A percentile compares a stretch with the other conserved stretches of the same genome.
Conservation (phyloP, 176 grass and related monocot genomes). For the Oryza meridionalis region DNA sequence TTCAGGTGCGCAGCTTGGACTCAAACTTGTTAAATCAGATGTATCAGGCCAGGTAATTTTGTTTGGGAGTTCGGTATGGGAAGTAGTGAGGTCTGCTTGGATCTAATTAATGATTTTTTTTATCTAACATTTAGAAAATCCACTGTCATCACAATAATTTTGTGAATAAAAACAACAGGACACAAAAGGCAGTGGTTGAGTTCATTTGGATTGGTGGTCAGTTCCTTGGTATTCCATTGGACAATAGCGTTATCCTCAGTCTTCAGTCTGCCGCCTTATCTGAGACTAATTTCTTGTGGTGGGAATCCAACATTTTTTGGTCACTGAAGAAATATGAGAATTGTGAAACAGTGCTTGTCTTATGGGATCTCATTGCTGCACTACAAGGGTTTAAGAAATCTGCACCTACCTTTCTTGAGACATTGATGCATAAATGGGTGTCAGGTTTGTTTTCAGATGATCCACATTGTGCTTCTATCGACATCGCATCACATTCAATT, state of each 20-base stretch:
- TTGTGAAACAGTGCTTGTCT: conserved; percentile 46
- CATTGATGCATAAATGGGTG: conserved; percentile 61
- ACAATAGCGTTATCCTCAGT: conserved; percentile 43
- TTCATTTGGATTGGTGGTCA: conserved; percentile 80
- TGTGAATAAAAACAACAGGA: conserved; percentile 30
- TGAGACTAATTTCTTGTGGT: conserved; percentile 45
- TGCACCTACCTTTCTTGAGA: conserved; percentile 53
- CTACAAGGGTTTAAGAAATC: conserved; percentile 57
- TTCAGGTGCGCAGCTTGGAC: conserved; percentile 83
- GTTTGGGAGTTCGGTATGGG: conserved; percentile 14
- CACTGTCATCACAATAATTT: conserved; percentile 27
- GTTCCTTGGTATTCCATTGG: conserved; percentile 66
- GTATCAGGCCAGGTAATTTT: conserved; percentile 89
- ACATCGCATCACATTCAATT: conserved; percentile 37
- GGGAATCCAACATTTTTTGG: conserved; percentile 70
- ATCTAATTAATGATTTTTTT: conserved; percentile 9
- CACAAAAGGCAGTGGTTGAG: conserved; percentile 37
- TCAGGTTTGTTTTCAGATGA: conserved; percentile 53
- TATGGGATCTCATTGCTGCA: conserved; percentile 72
- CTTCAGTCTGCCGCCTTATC: conserved; percentile 43
- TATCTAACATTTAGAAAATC: conserved; percentile 12
- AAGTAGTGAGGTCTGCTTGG: not conserved
- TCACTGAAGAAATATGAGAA: conserved; percentile 72
- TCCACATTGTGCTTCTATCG: conserved; percentile 36
- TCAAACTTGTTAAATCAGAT: conserved; percentile 75